Conservation (phyloP, 23 red algal genomes). For the Gracilariopsis chorda region DNA sequence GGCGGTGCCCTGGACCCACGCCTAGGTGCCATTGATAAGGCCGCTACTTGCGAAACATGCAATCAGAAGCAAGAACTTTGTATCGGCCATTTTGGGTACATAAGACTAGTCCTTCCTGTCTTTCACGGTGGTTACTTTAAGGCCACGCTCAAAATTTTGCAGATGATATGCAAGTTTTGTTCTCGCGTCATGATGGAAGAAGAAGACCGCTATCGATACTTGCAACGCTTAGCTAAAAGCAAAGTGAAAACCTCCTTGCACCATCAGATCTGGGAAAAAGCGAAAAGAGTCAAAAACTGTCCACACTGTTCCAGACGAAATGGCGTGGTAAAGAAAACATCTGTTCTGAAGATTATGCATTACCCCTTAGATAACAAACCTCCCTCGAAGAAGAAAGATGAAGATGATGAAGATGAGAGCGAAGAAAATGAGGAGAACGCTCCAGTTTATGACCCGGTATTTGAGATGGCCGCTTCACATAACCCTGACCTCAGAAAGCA, state of each 20-base stretch:
- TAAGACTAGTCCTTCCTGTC: slow-evolving; percentile 83
- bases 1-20: slow-evolving; percentile 73
- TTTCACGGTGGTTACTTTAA: slow-evolving; percentile 96
- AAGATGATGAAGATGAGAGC: slow-evolving; percentile 72
- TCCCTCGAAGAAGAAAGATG: slow-evolving; percentile 52
- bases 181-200: slow-evolving; percentile 63
- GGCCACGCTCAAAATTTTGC: slow-evolving; percentile 74
- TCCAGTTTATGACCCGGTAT: slow-evolving; percentile 30
- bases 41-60: slow-evolving; percentile 85
- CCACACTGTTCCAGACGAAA: slow-evolving; percentile 76
- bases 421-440: slow-evolving; percentile 39
- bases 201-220: neutral
- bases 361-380: slow-evolving; percentile 74
- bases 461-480: slow-evolving; percentile 25
- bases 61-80: slow-evolving; percentile 68
- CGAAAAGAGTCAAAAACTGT: slow-evolving; percentile 65
- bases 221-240: slow-evolving; percentile 38
- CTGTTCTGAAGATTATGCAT: slow-evolving; percentile 73
- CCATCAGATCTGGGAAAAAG: slow-evolving; percentile 60
- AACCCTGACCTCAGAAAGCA: slow-evolving; percentile 77
- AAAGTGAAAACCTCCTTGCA: slow-evolving; percentile 57
- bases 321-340: slow-evolving; percentile 83
- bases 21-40: slow-evolving; percentile 90
- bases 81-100: slow-evolving; percentile 94
- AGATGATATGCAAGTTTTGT: slow-evolving; percentile 96